phyloP scores from a whole-genome alignment of 176 grass and related monocot genomes.

The Bolboschoenus planiculmis region DNA sequence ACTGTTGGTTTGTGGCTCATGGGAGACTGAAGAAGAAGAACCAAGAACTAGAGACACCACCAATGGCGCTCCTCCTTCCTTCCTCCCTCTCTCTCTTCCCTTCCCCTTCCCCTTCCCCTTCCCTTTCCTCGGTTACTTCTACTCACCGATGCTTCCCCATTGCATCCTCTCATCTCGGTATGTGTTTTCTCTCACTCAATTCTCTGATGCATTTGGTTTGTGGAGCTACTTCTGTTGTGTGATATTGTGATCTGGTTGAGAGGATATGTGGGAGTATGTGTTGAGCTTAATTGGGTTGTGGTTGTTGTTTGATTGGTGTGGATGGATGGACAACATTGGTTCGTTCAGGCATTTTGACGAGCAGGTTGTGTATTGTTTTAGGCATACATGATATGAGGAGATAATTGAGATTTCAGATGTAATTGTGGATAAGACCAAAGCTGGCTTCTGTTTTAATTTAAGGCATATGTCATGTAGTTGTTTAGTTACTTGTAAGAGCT shows the following conservation, averaged over 20 bases:
- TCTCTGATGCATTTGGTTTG: neutral
- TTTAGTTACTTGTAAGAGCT: neutral
- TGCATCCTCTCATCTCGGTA: neutral
- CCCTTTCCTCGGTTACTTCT: neutral
- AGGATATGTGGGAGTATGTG: neutral
- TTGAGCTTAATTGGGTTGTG: neutral
- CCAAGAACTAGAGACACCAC: neutral
- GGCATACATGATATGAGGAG: neutral
- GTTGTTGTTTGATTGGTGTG: constrained; percentile 1
- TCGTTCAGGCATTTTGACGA: constrained; percentile 43
- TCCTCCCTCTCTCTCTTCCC: constrained; percentile 47
- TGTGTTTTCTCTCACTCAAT: neutral
- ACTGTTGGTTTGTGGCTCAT: neutral
- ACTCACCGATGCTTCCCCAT: neutral
- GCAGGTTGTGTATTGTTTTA: neutral
- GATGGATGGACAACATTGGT: neutral
- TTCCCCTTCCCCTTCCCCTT: neutral
- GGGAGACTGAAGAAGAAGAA: neutral
- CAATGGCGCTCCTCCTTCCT: constrained; percentile 64
- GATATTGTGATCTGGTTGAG: neutral
- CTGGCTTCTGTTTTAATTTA: neutral
- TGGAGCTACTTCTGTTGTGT: neutral
- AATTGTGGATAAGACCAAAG: neutral
- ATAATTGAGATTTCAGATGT: neutral
- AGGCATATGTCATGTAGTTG: neutral